A percentile compares a stretch with the other conserved stretches of the same genome.
Conservation (phyloP, 805 yeast genomes). For the Sugiyamaella smithiae region DNA sequence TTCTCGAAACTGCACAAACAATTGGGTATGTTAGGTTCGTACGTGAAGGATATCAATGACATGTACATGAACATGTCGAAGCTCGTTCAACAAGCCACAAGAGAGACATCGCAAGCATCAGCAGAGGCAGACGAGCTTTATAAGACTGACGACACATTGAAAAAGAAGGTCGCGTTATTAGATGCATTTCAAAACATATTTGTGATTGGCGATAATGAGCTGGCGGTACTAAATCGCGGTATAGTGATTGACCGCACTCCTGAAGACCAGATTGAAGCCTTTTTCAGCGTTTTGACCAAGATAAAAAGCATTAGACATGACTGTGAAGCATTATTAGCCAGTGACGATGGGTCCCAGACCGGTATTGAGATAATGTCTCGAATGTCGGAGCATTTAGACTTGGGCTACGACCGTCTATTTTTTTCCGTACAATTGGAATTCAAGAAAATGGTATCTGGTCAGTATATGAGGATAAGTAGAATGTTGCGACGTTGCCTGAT, state of each 20-base stretch:
- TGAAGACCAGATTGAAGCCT: slow-evolving; percentile 39
- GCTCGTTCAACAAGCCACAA: slow-evolving; percentile 22
- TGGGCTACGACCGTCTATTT: slow-evolving; percentile 54
- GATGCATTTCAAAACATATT: slow-evolving; percentile 50
- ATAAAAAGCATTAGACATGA: slow-evolving; percentile 63
- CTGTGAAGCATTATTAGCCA: slow-evolving; percentile 65
- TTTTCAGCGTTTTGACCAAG: slow-evolving; percentile 57
- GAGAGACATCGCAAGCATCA: slow-evolving; percentile 28
- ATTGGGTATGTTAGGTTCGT: slow-evolving; percentile 26
- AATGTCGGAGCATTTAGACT: slow-evolving; percentile 49
- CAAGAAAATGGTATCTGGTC: slow-evolving; percentile 18
- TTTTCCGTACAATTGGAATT: slow-evolving; percentile 38
- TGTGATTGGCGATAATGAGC: slow-evolving; percentile 70
- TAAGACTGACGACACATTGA: slow-evolving; percentile 23
- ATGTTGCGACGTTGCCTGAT: slow-evolving; percentile 25
- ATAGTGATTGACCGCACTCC: slow-evolving; percentile 30
- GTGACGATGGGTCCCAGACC: slow-evolving; percentile 30
- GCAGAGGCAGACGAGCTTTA: slow-evolving; percentile 29
- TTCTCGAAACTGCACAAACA: slow-evolving; percentile 33
- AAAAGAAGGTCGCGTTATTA: slow-evolving; percentile 29
- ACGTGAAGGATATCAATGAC: slow-evolving; percentile 21
- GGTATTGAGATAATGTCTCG: slow-evolving; percentile 65
- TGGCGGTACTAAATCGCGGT: slow-evolving; percentile 47
- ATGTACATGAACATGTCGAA: slow-evolving; percentile 25
- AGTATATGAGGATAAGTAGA: slow-evolving; percentile 21